Base-by-base conservation (phyloP, 2,329 filamentous ascomycete species). In the Colletotrichum gigasporum region DNA sequence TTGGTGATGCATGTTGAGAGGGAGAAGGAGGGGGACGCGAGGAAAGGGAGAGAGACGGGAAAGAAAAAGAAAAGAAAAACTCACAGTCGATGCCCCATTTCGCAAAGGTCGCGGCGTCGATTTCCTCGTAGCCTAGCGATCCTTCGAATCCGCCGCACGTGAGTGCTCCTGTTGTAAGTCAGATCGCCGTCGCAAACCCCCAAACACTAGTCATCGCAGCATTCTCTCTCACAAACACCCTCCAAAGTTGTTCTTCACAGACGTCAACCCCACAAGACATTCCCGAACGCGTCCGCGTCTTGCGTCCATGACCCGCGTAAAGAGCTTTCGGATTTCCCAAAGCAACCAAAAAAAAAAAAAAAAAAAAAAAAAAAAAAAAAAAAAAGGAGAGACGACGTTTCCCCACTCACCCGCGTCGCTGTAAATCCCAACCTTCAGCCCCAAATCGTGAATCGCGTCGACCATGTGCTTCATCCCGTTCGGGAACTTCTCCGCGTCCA, bases 401-500 rank as follows among this genome's bases (percentile, higher is more conserved):
- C n/a, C n/a, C n/a, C n/a, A 72, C 50, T 62, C 77, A 41, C 85
- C 84, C 0, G 84, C 84, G 71, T 83, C 83, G 68, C 83, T 83
- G 70, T 91, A 91, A 61, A 91, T 88, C 1, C 88, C 88, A 9
- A 89, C 75, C 71, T 90, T 90, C 44, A 91, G 70, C 2, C 85
- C 86, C 66, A 87, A 69, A 2, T 69, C 74, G 64, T 90, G 88
- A 18, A 90, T 79, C 60, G 83, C 71, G 22, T 83, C 74, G 2
- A 86, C 86, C 1, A 85, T 72, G 0, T 82, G 80, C 8, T 78
- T 79, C 64, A 91, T 87, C 0, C 88, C 88, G 16, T 81, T 75
- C 0, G 88, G 88, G 62, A 90, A 91, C 60, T 82, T 85, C 3
- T 67, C 71, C 0, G 74, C 72, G 67, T 88, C 82, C 0, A 82